Conservation (phyloP, 805 yeast genomes). For the Sugiyamaella valdiviana region DNA sequence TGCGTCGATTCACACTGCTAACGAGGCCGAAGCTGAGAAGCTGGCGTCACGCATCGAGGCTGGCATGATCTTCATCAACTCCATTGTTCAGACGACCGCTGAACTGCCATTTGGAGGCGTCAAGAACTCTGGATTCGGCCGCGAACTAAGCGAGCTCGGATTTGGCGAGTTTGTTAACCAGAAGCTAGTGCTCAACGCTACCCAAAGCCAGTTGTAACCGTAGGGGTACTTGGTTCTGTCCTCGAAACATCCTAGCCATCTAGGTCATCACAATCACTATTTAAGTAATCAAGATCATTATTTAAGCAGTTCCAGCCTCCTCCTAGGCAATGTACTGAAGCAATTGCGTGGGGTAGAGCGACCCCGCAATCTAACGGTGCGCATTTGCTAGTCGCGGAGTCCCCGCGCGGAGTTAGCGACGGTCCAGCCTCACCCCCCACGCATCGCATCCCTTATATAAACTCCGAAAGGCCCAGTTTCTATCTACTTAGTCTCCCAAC, state of each 20-base stretch:
- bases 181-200: too few species aligned
- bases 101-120: slow-evolving; percentile 60
- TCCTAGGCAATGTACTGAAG: too few species aligned
- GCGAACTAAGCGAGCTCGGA: slow-evolving; percentile 61
- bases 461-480: not conserved
- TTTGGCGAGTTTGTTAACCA: slow-evolving; percentile 43
- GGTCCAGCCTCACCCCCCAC: too few species aligned
- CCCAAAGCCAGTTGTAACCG: slow-evolving; percentile 49
- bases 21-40: slow-evolving; percentile 44
- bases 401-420: too few species aligned
- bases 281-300: too few species aligned
- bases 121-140: slow-evolving; percentile 62
- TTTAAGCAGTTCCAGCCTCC: too few species aligned
- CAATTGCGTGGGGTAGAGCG: too few species aligned
- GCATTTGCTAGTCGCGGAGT: too few species aligned
- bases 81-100: slow-evolving; percentile 51
- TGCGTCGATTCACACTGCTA: slow-evolving; percentile 51
- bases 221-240: too few species aligned
- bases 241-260: too few species aligned
- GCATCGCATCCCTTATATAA: not conserved
- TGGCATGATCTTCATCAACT: slow-evolving; percentile 63
- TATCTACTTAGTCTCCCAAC: not conserved
- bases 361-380: too few species aligned
- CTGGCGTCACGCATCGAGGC: slow-evolving; percentile 52
- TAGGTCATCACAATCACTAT: too few species aligned